Base-by-base conservation (phyloP, 169 alveolate genomes). In the Cystoisospora suis region DNA sequence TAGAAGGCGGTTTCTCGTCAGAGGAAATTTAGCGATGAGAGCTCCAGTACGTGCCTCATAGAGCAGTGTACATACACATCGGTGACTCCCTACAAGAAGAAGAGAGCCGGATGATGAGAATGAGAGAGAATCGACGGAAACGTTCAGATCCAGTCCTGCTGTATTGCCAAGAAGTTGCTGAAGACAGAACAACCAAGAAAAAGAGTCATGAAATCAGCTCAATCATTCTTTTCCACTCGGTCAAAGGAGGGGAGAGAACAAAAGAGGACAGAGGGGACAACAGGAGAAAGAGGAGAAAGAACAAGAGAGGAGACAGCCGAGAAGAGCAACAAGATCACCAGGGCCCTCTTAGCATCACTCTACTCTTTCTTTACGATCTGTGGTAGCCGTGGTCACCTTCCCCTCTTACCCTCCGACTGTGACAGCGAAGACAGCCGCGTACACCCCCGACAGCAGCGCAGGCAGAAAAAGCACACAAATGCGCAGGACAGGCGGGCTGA, bases 31-130 rank as follows among this genome's bases (percentile, higher is more conserved):
- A 46, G 72, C 46, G n/a, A 93, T 77, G 72, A 93, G 87, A 7
- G 69, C 83, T 27, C 69, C 79, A 0, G 93, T 72, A n/a, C 40
- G 40, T 27, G 93, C 83, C 29, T 92, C 94, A 79, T 93, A 94
- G 42, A 94, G 81, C 49, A 95, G 89, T 7, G 94, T 92, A n/a
- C 88, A 81, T 15, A 94, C 88, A 12, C 93, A 91, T 87, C 77
- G 92, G 44, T 90, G 69, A 69, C 93, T 79, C 45, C 91, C 81
- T 7, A 94, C 96, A 29, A 94, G 69, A 23, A 94, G 88, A 56
- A 81, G 75, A 36, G 89, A n/a, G 87, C 96, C 96, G 80, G 87
- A 85, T 42, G 95, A 87, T 46, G 93, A 89, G 93, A 92, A 94
- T 69, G 92, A 59, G 36, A 94, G 47, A 32, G 96, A 93, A 40